Percentiles rank a stretch among this genome's conserved stretches.
Conservation (phyloP, 805 yeast species). For the Debaryomyces prosopidis region DNA sequence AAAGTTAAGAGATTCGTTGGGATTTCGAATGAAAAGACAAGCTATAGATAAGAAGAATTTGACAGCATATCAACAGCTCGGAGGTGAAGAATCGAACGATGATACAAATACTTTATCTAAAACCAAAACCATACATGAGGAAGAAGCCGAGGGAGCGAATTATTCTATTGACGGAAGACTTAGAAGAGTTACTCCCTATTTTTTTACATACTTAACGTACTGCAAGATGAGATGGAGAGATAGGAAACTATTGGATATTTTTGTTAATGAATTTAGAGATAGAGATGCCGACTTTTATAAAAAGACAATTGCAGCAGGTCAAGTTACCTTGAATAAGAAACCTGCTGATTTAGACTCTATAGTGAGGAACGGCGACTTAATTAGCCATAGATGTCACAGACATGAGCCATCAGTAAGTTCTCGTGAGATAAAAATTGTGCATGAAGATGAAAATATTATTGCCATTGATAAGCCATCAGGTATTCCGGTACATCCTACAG, state of each 20-base stretch:
- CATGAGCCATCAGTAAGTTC: slow-evolving; percentile 87
- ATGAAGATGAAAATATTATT: slow-evolving; percentile 71
- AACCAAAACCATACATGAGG: slow-evolving; percentile 47
- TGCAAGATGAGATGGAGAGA: slow-evolving; percentile 93
- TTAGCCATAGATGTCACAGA: slow-evolving; percentile 76
- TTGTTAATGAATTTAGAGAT: slow-evolving; percentile 82
- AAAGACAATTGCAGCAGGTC: slow-evolving; percentile 53
- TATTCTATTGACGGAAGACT: slow-evolving; percentile 60
- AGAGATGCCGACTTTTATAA: slow-evolving; percentile 66
- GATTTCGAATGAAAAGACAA: slow-evolving; percentile 48
- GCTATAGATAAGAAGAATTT: slow-evolving; percentile 43
- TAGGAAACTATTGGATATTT: slow-evolving; percentile 75
- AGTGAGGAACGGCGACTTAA: slow-evolving; percentile 79
- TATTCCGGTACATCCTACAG: slow-evolving; percentile 95
- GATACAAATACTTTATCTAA: slow-evolving; percentile 17
- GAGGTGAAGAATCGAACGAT: slow-evolving; percentile 28
- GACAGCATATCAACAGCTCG: slow-evolving; percentile 42
- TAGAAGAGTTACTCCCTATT: slow-evolving; percentile 81
- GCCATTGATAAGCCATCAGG: slow-evolving; percentile 95
- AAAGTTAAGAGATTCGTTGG: slow-evolving; percentile 41
- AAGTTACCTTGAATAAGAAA: slow-evolving; percentile 69
- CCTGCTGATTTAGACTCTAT: slow-evolving; percentile 64
- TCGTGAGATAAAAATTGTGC: slow-evolving; percentile 60
- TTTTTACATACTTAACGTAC: slow-evolving; percentile 84
- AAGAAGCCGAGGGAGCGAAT: slow-evolving; percentile 58